Base-by-base conservation (phyloP, 2,329 filamentous ascomycete species). In the Curvularia sp. region DNA sequence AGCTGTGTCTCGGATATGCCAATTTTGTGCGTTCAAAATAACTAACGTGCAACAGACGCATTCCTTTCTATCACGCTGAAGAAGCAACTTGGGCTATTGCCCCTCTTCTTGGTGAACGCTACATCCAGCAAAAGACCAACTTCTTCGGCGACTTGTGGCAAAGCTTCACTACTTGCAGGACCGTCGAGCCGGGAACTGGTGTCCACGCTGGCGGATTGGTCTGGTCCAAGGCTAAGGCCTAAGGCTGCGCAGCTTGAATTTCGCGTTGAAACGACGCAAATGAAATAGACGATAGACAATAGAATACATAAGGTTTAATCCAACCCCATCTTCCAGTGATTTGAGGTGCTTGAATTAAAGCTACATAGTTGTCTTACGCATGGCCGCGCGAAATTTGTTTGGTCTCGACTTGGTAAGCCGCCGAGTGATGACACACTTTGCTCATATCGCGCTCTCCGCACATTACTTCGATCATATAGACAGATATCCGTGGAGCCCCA, bases 51-150 rank as follows among this genome's bases (percentile, higher is more conserved):
- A 23, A 15, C 25, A 72, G 69, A 3, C 66, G 67, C 5, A 70
- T 72, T 41, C 70, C 70, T 12, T 68, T 68, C 53, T 72, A 73
- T 55, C 64, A 73, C 48, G 63, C 63, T 8, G 64, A 71, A 52
- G 69, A 72, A 42, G 70, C 69, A 0, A 72, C 70, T 0, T 60
- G 56, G 57, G 69, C 70, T 7, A 62, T 73, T 45, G 59, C 54
- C 1, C 67, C 65, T 32, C 45, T 71, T 5, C 67, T 73, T 2
- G 70, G 69, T 21, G 61, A 69, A 34, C 59, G 59, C 27, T 72
- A 71, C 60, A 67, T 68, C 34, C 52, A 63, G 51, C 61, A 70
- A 47, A 63, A 61, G 47, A 64, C 47, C 27, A 64, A 57, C 53
- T 71, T 71, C 55, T 61, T 66, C 21, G 42, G 34, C 15, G 68